A percentile compares a stretch with the other conserved stretches of the same genome.
These are phyloP conservation scores for Glarea lozoyensis DNA, from an alignment of 495 filamentous ascomycete species.

Conservation along the genomic window DNA sequence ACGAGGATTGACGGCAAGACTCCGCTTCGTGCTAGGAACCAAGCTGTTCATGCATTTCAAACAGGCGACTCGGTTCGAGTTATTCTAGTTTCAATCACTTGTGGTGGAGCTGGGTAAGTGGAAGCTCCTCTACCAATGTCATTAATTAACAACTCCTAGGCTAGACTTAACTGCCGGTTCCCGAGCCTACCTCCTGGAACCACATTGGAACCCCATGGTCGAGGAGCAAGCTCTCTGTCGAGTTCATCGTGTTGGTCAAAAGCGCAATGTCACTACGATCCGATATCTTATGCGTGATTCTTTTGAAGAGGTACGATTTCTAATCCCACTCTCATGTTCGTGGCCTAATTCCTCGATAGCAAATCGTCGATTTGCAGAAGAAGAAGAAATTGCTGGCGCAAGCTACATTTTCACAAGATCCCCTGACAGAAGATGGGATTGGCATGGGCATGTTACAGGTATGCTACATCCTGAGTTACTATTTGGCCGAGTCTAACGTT, in stretches of 20 bases:
- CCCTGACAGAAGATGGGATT: conserved; percentile 46
- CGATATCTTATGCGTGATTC: conserved; percentile 23
- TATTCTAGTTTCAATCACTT: conserved; percentile 12
- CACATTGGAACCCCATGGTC: conserved; percentile 26
- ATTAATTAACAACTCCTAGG: conserved; percentile 3
- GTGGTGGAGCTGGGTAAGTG: conserved; percentile 7
- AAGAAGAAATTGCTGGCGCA: conserved; percentile 12
- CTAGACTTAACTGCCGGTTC: conserved; percentile 22
- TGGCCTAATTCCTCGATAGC: conserved; percentile 6
- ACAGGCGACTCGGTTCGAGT: conserved; percentile 4
- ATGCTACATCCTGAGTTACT: background rate
- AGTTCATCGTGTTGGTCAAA: conserved; percentile 25
- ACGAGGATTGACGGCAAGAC: conserved; percentile 3
- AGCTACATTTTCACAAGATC: conserved; percentile 37
- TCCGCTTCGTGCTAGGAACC: background rate
- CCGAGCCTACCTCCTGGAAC: conserved; percentile 22
- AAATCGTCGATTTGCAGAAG: conserved; percentile 22
- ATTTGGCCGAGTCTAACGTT: background rate
- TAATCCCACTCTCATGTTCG: background rate
- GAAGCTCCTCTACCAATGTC: background rate
- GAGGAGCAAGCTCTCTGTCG: conserved; percentile 25
- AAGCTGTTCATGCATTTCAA: conserved; percentile 5
- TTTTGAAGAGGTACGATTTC: conserved; percentile 24
- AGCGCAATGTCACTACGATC: conserved; percentile 17
- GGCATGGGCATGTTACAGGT: conserved; percentile 18